Percentiles rank a stretch among this genome's conserved stretches.
Evolutionary conservation across 1,284 basidiomycete species (phyloP).

Genomic region (Sanghuangporus sanghuang): DNA sequence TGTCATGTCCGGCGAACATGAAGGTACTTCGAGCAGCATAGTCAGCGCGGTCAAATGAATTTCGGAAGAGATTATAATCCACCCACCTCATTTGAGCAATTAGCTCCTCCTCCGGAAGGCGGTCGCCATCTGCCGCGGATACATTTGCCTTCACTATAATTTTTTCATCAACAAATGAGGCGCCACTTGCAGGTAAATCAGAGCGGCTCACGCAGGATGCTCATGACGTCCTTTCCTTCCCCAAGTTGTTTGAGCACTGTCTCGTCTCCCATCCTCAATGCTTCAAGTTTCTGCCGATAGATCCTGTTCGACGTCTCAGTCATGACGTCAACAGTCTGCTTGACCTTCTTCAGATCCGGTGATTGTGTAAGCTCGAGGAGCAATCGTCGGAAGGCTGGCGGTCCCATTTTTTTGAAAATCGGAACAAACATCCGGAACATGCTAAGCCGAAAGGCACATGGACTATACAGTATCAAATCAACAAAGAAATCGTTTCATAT

Average conservation of each 20-base stretch:
- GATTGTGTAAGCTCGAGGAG: constrained; percentile 15
- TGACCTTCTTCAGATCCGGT: constrained; percentile 14
- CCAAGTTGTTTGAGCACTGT: constrained; percentile 9
- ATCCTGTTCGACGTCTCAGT: constrained; percentile 15
- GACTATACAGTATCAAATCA: not conserved
- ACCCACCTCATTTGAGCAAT: constrained; percentile 18
- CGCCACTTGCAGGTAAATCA: not conserved
- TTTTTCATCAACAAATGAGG: not conserved
- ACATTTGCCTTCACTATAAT: constrained; percentile 15
- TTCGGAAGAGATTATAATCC: not conserved
- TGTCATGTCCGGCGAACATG: constrained; percentile 19
- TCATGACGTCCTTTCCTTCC: constrained; percentile 19
- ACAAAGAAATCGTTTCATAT: not conserved
- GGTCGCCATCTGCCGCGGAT: constrained; percentile 10
- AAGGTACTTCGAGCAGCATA: constrained; percentile 10
- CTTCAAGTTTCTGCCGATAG: constrained; percentile 13
- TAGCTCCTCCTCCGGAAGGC: constrained; percentile 17
- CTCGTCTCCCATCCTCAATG: constrained; percentile 15
- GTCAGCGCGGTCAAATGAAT: not conserved
- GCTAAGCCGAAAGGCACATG: constrained; percentile 16
- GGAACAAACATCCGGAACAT: constrained; percentile 19
- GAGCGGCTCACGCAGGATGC: constrained; percentile 12
- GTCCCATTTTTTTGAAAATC: constrained; percentile 12
- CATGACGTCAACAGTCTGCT: constrained; percentile 18
- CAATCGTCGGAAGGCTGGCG: constrained; percentile 14